These are phyloP conservation scores for Trametes coccinea DNA, from an alignment of 768 basidiomycete species.

Conservation along the genomic window DNA sequence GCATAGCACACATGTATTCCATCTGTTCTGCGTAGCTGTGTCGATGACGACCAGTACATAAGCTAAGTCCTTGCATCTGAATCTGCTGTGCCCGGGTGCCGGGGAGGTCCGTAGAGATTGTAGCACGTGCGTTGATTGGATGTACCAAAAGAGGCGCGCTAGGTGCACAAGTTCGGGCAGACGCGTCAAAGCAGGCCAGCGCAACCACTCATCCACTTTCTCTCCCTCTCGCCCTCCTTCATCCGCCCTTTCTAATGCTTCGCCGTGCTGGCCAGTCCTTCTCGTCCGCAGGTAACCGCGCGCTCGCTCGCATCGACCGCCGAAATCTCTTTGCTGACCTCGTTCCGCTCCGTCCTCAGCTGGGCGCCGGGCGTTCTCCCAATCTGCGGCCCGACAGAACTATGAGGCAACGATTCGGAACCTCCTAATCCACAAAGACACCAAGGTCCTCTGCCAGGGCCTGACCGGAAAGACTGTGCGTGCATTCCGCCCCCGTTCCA, in stretches of 20 bases:
- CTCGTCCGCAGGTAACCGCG: constrained; percentile 47
- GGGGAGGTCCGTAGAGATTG: not conserved
- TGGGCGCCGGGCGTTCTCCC: constrained; percentile 80
- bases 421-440: constrained; percentile 91
- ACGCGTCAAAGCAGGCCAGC: constrained; percentile 19
- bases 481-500: not conserved
- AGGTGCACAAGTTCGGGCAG: constrained; percentile 1
- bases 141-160: constrained; percentile 9
- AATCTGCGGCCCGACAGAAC: constrained; percentile 67
- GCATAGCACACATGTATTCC: constrained; percentile 1
- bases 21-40: not conserved
- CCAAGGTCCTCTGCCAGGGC: constrained; percentile 88
- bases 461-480: constrained; percentile 93
- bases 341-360: constrained; percentile 36
- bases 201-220: constrained; percentile 11
- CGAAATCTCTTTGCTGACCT: not conserved
- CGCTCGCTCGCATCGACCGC: not conserved
- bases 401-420: constrained; percentile 92
- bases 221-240: constrained; percentile 9
- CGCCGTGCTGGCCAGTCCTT: constrained; percentile 61
- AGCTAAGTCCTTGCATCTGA: not conserved
- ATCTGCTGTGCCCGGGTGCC: not conserved
- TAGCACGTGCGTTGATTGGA: constrained; percentile 21
- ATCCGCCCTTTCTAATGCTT: constrained; percentile 45
- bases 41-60: too few species aligned